Percentiles rank a stretch among this genome's conserved stretches.
These are phyloP conservation scores for Antrodiella citrinella DNA, from an alignment of 768 basidiomycete genomes.

Conservation along the genomic window DNA sequence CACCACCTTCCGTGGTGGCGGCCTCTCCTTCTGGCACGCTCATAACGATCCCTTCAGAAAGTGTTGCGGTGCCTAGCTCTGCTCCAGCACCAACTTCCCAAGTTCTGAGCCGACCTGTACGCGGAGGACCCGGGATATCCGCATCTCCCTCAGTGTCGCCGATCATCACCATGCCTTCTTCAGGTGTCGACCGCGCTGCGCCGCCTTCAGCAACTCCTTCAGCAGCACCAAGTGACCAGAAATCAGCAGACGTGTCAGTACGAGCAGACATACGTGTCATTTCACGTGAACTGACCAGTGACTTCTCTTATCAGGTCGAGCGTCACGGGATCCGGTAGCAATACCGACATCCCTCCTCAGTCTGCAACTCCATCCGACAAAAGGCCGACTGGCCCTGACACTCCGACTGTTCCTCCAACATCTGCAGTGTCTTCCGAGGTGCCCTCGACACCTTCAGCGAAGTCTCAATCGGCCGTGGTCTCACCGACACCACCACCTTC, in stretches of 20 bases:
- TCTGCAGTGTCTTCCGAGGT: background rate
- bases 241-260: background rate
- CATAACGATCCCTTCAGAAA: background rate
- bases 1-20: background rate
- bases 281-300: no score
- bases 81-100: background rate
- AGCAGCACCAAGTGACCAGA: background rate
- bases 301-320: background rate
- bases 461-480: background rate
- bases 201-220: background rate
- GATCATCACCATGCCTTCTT: background rate
- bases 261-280: no score
- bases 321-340: background rate
- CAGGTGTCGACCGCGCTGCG: background rate
- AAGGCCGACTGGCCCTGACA: background rate
- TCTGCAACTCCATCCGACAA: background rate
- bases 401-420: background rate
- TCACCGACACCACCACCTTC: slow-evolving; percentile 5
- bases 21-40: background rate
- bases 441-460: slow-evolving; percentile 3
- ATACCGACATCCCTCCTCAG: background rate
- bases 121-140: background rate
- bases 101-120: background rate
- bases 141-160: background rate
- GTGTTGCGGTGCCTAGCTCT: background rate